A percentile compares a stretch with the other conserved stretches of the same genome.
phyloP scores from a whole-genome alignment of 78 protist species.

The Cavenderia fasciculata region DNA sequence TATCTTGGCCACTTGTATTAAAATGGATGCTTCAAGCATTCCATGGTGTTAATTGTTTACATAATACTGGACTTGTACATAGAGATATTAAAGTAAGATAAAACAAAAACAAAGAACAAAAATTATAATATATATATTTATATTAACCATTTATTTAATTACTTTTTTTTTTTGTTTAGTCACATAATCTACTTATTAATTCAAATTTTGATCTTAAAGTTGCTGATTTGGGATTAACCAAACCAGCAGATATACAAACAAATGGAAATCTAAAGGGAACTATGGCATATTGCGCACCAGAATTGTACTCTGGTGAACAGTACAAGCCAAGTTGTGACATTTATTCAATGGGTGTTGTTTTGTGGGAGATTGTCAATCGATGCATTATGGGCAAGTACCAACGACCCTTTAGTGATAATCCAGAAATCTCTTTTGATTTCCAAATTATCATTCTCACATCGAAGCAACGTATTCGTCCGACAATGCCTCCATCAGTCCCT shows the following conservation, averaged over 20 bases:
- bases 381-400: constrained; percentile 34
- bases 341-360: constrained; percentile 62
- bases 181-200: constrained; percentile 59
- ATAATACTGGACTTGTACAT: constrained; percentile 76
- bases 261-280: constrained; percentile 45
- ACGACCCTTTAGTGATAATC: constrained; percentile 67
- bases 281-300: constrained; percentile 72
- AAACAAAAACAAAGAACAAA: no score
- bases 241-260: constrained; percentile 61
- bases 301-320: constrained; percentile 8
- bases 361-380: constrained; percentile 66
- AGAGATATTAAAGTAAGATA: constrained; percentile 57
- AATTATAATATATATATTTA: not conserved
- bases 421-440: constrained; percentile 55
- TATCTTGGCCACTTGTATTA: constrained; percentile 60
- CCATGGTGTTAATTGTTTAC: constrained; percentile 54
- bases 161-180: not conserved
- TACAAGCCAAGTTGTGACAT: constrained; percentile 55
- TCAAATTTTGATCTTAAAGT: constrained; percentile 57
- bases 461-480: constrained; percentile 67
- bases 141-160: not conserved
- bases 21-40: constrained; percentile 55
- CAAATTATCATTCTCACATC: constrained; percentile 71
- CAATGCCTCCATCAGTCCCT: constrained; percentile 60
- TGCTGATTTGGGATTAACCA: constrained; percentile 73